Percentiles rank a stretch among this genome's conserved stretches.
Conservation (phyloP, 495 filamentous ascomycete species). For the Pseudevernia furfuracea region DNA sequence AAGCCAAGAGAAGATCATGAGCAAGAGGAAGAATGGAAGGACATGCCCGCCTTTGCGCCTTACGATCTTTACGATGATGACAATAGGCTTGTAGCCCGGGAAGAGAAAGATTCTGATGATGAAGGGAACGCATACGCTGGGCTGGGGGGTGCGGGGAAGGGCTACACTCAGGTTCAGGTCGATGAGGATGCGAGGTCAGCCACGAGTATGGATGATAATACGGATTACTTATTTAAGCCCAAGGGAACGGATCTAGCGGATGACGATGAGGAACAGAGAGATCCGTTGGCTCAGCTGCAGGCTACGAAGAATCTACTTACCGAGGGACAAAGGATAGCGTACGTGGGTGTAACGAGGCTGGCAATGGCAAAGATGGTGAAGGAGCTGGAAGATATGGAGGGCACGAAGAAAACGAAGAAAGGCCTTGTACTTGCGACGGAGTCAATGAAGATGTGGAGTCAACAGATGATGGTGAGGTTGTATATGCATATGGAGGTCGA, state of each 20-base stretch:
- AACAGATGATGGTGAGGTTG: conserved; percentile 90
- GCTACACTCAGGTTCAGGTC: conserved; percentile 85
- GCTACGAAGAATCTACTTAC: conserved; percentile 93
- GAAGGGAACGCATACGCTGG: conserved; percentile 64
- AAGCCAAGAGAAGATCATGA: conserved; percentile 43
- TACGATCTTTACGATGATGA: conserved; percentile 95
- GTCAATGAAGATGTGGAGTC: conserved; percentile 87
- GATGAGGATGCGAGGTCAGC: conserved; percentile 91
- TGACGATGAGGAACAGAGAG: conserved; percentile 61
- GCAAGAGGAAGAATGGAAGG: conserved; percentile 70
- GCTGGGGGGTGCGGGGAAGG: conserved; percentile 81
- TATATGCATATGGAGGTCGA: conserved; percentile 96
- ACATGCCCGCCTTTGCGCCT: conserved; percentile 85
- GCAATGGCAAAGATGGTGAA: conserved; percentile 68
- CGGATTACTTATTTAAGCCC: conserved; percentile 85
- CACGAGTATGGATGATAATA: conserved; percentile 96
- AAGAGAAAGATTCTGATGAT: conserved; percentile 61
- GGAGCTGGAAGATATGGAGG: conserved; percentile 51
- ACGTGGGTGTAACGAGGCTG: conserved; percentile 81
- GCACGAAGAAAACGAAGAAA: conserved; percentile 54
- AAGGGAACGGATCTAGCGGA: conserved; percentile 51
- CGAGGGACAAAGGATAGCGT: conserved; percentile 91
- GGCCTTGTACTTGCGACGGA: conserved; percentile 59
- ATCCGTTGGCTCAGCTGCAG: conserved; percentile 82
- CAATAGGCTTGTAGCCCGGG: conserved; percentile 73